These are phyloP conservation scores for Aspergillus thermomutatus DNA, from an alignment of 2,329 filamentous ascomycete genomes.

Conservation along the genomic window DNA sequence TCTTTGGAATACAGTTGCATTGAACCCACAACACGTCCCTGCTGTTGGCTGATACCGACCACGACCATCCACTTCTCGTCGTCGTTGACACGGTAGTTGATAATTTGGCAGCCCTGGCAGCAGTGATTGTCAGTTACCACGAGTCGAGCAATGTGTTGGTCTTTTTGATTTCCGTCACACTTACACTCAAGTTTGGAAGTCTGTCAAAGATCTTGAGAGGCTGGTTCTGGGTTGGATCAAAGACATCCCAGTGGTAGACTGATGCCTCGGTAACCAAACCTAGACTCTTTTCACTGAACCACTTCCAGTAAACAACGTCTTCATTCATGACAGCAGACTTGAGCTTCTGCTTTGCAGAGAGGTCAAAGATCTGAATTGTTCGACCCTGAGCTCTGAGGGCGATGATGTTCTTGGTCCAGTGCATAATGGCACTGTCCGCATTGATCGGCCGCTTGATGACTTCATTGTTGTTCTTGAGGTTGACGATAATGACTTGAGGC, in stretches of 20 bases:
- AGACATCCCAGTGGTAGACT: constrained; percentile 98
- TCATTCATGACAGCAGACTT: constrained; percentile 97
- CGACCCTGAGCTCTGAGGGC: constrained; percentile 91
- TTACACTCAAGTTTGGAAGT: constrained; percentile 80
- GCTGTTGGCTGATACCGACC: constrained; percentile 90
- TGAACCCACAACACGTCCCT: constrained; percentile 87
- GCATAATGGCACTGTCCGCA: constrained; percentile 99
- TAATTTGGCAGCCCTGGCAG: constrained; percentile 86
- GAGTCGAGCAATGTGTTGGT: not conserved
- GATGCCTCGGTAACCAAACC: constrained; percentile 87
- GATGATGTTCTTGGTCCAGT: constrained; percentile 94
- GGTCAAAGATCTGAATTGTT: constrained; percentile 96
- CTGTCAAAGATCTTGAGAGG: constrained; percentile 93
- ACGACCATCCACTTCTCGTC: constrained; percentile 99
- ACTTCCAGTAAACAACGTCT: constrained; percentile 99
- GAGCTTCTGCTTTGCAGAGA: constrained; percentile 87
- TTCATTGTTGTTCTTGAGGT: constrained; percentile 97
- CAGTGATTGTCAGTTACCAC: constrained; percentile 4
- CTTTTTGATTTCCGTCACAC: constrained; percentile 30
- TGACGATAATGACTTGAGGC: constrained; percentile 93
- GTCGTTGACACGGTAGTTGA: constrained; percentile 95
- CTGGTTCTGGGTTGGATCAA: constrained; percentile 72
- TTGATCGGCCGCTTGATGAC: constrained; percentile 93
- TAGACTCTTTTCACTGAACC: constrained; percentile 85
- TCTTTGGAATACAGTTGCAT: constrained; percentile 98